Evolutionary conservation across 257 asterid species (phyloP).

Genomic region (Craterostigma plantagineum): DNA sequence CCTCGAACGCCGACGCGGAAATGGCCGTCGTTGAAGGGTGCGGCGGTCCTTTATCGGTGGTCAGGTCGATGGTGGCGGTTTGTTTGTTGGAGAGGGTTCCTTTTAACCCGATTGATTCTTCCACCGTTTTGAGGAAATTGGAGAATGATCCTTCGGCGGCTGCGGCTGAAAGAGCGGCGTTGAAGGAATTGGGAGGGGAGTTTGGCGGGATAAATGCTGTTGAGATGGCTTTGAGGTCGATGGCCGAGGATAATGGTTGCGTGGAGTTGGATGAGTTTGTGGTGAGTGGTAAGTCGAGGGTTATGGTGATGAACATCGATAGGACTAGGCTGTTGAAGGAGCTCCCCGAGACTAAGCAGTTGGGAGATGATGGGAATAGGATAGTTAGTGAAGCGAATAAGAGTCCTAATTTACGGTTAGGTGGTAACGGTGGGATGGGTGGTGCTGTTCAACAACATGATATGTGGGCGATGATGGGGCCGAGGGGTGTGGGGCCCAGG

Average conservation of each 20-base stretch:
- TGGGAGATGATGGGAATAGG: constrained; percentile 32
- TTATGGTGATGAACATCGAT: constrained; percentile 72
- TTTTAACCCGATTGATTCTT: constrained; percentile 55
- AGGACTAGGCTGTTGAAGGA: constrained; percentile 67
- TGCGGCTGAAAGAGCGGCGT: constrained; percentile 43
- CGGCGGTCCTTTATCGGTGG: constrained; percentile 55
- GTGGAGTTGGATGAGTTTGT: constrained; percentile 74
- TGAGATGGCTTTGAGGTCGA: constrained; percentile 79
- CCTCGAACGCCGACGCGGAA: constrained; percentile 20
- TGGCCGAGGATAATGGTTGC: constrained; percentile 83
- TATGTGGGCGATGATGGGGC: constrained; percentile 67
- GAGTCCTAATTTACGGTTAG: constrained; percentile 19
- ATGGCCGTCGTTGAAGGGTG: constrained; percentile 38
- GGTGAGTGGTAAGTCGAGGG: constrained; percentile 69
- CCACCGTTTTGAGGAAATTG: constrained; percentile 64
- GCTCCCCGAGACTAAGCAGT: constrained; percentile 65
- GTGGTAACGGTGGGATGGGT: no score
- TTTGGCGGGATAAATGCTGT: constrained; percentile 57
- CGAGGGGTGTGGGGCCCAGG: constrained; percentile 49
- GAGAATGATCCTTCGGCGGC: constrained; percentile 57
- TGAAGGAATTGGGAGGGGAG: constrained; percentile 86
- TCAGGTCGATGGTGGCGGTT: constrained; percentile 81
- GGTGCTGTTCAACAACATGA: constrained; percentile 35
- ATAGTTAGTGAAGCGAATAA: constrained; percentile 13
- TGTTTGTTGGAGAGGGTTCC: constrained; percentile 81